Conservation (phyloP, 2,329 filamentous ascomycete species). For the Fusarium euwallaceae region DNA sequence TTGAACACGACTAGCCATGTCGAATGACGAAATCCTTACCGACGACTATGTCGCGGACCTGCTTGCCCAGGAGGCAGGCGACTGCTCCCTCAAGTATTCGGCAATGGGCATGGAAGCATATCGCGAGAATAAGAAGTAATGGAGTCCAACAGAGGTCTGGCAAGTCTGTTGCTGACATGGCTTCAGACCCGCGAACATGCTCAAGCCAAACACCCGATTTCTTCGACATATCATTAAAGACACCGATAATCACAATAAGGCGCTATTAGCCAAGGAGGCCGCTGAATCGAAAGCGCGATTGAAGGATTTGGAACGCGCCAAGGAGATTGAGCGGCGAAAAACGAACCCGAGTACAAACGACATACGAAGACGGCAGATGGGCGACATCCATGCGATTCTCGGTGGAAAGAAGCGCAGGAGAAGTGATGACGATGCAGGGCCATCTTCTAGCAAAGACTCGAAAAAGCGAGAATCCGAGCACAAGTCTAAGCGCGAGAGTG, state of each 20-base stretch:
- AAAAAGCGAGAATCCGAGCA: constrained; percentile 20
- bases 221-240: constrained; percentile 89
- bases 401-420: constrained; percentile 57
- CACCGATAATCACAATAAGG: constrained; percentile 89
- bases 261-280: constrained; percentile 85
- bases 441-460: constrained; percentile 33
- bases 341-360: constrained; percentile 62
- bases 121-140: constrained; percentile 61
- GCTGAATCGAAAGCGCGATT: constrained; percentile 82
- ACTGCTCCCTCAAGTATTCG: constrained; percentile 80
- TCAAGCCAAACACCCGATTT: constrained; percentile 93
- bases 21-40: constrained; percentile 67
- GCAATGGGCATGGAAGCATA: constrained; percentile 80
- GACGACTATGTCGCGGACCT: constrained; percentile 86
- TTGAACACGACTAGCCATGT: constrained; percentile 47
- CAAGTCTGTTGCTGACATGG: constrained; percentile 36
- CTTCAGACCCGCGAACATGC: constrained; percentile 73
- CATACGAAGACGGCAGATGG: constrained; percentile 69
- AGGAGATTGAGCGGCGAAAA: constrained; percentile 59
- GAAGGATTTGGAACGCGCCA: constrained; percentile 67
- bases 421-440: constrained; percentile 38
- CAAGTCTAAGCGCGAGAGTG: constrained; percentile 14
- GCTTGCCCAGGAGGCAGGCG: constrained; percentile 83
- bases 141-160: constrained; percentile 9
- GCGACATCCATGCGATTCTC: constrained; percentile 71